Percentiles rank a stretch among this genome's conserved stretches.
phyloP scores from a whole-genome alignment of 2,329 filamentous ascomycete genomes.

The Cordyceps militaris region DNA sequence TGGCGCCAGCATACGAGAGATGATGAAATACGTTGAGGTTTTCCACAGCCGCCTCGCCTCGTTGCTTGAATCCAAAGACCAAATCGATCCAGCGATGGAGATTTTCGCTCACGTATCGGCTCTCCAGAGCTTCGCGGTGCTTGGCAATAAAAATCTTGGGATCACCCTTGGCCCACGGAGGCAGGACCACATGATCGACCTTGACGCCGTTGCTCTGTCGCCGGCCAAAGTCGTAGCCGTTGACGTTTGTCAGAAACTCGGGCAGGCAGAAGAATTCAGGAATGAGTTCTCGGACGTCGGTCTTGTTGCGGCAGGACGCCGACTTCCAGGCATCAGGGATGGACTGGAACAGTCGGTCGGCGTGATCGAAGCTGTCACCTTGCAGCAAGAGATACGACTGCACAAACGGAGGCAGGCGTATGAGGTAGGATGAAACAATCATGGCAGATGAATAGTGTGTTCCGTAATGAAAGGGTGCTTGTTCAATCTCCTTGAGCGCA shows the following conservation, averaged over 20 bases:
- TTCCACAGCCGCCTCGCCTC: conserved; percentile 85
- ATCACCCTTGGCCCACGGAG: conserved; percentile 94
- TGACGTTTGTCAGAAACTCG: conserved; percentile 90
- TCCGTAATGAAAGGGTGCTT: conserved; percentile 91
- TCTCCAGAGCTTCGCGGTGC: conserved; percentile 91
- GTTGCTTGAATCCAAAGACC: conserved; percentile 89
- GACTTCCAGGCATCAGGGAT: conserved; percentile 88
- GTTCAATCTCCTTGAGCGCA: conserved; percentile 84
- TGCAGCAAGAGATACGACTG: conserved; percentile 92
- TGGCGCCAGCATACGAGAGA: conserved; percentile 88
- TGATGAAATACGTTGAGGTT: conserved; percentile 94
- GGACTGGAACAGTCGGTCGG: conserved; percentile 90
- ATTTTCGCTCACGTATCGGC: conserved; percentile 81
- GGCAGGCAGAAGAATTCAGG: conserved; percentile 97
- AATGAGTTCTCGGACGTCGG: conserved; percentile 88
- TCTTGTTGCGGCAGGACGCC: conserved; percentile 81
- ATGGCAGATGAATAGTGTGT: conserved; percentile 99
- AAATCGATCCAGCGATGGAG: conserved; percentile 95
- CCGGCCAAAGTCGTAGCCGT: conserved; percentile 86
- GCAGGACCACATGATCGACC: conserved; percentile 83
- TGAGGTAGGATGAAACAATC: conserved; percentile 95
- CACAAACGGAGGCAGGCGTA: conserved; percentile 90
- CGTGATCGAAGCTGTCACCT: conserved; percentile 93
- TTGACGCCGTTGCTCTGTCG: conserved; percentile 72
- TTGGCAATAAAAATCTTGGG: conserved; percentile 93